Base-by-base conservation (phyloP, 345 rosid species). In the Linum trigynum region DNA sequence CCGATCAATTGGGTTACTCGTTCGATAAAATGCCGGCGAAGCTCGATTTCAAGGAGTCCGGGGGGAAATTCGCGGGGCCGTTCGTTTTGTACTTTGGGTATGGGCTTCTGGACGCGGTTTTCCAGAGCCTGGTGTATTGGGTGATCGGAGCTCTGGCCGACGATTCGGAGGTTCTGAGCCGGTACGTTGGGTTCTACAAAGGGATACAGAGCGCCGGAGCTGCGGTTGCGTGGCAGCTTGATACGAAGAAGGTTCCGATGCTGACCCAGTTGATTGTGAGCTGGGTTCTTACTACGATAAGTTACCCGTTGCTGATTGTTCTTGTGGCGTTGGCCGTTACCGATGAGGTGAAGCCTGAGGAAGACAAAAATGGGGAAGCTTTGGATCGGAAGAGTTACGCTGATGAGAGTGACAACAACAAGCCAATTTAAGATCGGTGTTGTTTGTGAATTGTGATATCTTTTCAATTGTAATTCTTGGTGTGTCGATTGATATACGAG, bases 121-220 rank as follows among this genome's bases (percentile, higher is more conserved):
- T 86, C 69, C 96, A 92, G 70, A 90, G 90, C 61, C 65, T 81
- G 91, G 97, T 92, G 23, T 90, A 92, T 63, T 92, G 98, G 96
- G 70, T 90, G 59, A 92, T 92, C n/a, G 97, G 97, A 7, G 86
- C 97, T 9, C 71, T 92, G 59, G 97, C 98, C 0, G 78, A 92
- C 68, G 97, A 90, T 68, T 90, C 97, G 1, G 84, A 79, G 78
- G 87, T 84, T 39, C 90, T 92, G 41, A 92, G 96, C 88, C 88
- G 98, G 61, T 90, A 90, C 41, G 86, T 83, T 57, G 98, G 98
- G 17, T 92, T 90, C 68, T 90, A 90, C 66, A 92, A 92, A 71
- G 96, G 98, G 56, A 87, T 92, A 68, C 98, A 92, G 51, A 92
- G 97, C 48, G 98, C 97, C 38, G 97, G 98, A 48, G 97, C 87